phyloP scores from a whole-genome alignment of 768 basidiomycete genomes.

The Rhizopogon sp. region DNA sequence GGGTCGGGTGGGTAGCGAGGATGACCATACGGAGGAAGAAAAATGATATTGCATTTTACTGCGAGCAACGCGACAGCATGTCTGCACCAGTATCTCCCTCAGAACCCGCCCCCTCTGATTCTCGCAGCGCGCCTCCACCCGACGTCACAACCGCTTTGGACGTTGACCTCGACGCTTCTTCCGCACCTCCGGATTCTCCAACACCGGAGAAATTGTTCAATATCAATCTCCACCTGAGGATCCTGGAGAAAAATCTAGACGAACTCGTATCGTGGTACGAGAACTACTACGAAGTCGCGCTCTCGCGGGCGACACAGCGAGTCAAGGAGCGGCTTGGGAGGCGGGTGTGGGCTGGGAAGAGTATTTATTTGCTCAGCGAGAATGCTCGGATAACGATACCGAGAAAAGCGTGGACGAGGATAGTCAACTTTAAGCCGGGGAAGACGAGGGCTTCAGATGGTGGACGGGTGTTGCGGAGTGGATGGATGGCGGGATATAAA shows the following conservation, averaged over 20 bases:
- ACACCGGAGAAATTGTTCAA: slow-evolving; percentile 35
- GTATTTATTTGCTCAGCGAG: slow-evolving; percentile 45
- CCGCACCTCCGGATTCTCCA: slow-evolving; percentile 9
- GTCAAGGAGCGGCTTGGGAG: slow-evolving; percentile 75
- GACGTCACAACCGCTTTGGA: slow-evolving; percentile 7
- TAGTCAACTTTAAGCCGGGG: slow-evolving; percentile 40
- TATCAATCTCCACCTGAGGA: slow-evolving; percentile 47
- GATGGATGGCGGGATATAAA: neutral
- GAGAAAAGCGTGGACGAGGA: slow-evolving; percentile 42
- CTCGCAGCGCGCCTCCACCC: slow-evolving; percentile 13
- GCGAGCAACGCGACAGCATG: slow-evolving; percentile 19
- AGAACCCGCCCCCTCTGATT: neutral
- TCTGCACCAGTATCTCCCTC: slow-evolving; percentile 10
- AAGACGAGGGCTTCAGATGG: neutral
- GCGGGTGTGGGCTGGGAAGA: slow-evolving; percentile 61
- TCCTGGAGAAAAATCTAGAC: slow-evolving; percentile 51
- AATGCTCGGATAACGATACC: slow-evolving; percentile 30
- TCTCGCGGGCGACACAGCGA: slow-evolving; percentile 52
- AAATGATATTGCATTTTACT: slow-evolving; percentile 39
- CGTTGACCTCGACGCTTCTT: slow-evolving; percentile 25
- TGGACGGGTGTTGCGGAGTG: neutral
- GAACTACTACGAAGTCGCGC: slow-evolving; percentile 32
- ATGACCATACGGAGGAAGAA: slow-evolving; percentile 45
- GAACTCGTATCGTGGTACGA: slow-evolving; percentile 43
- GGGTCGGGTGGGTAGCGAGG: slow-evolving; percentile 46